Base-by-base conservation (phyloP, 148 eudicot species). In the Rhododendron vialii region DNA sequence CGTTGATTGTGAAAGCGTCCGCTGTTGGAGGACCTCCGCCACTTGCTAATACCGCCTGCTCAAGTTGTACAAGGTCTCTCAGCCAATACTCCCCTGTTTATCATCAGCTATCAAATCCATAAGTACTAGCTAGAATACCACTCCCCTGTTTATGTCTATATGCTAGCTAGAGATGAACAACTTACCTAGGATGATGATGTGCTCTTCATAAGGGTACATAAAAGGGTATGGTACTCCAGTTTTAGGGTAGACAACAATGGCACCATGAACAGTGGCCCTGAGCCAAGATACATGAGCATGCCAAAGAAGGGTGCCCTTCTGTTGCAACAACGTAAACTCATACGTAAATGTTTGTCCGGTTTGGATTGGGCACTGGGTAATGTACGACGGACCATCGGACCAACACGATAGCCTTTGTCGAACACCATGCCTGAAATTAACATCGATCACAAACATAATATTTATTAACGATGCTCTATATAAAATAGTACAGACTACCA, bases 261-360 rank as follows among this genome's bases (percentile, higher is more conserved):
- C 96, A 47, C 96, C 96, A 84, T 94, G 87, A 80, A 93, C 95
- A 48, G 95, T 94, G 61, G 89, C 96, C 35, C 96, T 84, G 71
- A 93, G 95, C 96, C 96, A 94, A 3, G 93, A 91, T 81, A 91
- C 81, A 90, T 93, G 95, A 78, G 93, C 95, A 87, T 93, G 95
- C 95, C 95, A 93, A 14, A 93, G 82, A 83, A 94, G 91, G 65
- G 95, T 93, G 47, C 96, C 96, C 90, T 91, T 92, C 78, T 94
- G 96, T 73, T 87, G 78, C 81, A 86, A 82, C 80, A 94, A 73
- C 26, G 91, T 92, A 86, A 92, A 93, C 86, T 89, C 88, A 79
- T 94, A 92, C 20, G 92, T 91, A 85, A 88, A 94, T 53, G 86
- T 86, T 30, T 91, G 85, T 53, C 96, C 93, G 1, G 91, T 67